Base-by-base conservation (phyloP, 1,284 basidiomycete species). In the Pterula multifida region DNA sequence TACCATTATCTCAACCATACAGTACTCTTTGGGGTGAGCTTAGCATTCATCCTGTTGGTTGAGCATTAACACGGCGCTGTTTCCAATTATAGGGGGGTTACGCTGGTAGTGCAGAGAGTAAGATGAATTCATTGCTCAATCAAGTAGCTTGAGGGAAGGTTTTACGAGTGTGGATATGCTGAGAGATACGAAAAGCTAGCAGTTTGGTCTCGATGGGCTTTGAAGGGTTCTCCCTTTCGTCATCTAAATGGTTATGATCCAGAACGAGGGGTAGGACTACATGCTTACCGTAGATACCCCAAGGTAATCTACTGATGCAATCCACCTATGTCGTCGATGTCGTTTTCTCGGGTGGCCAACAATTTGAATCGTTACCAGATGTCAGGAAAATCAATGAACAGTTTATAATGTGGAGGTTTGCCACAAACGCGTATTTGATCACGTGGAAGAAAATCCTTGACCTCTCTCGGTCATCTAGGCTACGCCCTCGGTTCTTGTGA, bases 1-100 rank as follows among this genome's bases (percentile, higher is more conserved):
- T 94, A 89, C 57, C 90, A 94, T 64, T 90, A 92, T 61, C 68
- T 93, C 54, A 94, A 93, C 57, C 87, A 89, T 58, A 83, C 85
- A 0, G 67, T 85, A 4, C 59, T 89, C 3, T 88, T 88, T 55
- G 80, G 81, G 52, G 85, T 85, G 57, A 64, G 78, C 67, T 1
- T 32, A 25, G 48, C n/a, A n/a, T 11, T 47, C 35, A 24, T 51
- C 36, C 19, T 45, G 26, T 48, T 50, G 28, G 9, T 28, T 35
- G 19, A n/a, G 36, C 28, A 17, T 47, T 6, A 36, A 2, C 36
- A 22, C 39, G 23, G 49, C 13, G n/a, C n/a, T n/a, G n/a, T n/a
- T n/a, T n/a, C n/a, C 49, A 45, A 13, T 48, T 49, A 50, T 19
- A 82, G 81, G 75, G 75, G n/a, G 66, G 69, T 49, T 85, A 85